These are phyloP conservation scores for Alternaria brassicicola DNA, from an alignment of 2,329 filamentous ascomycete species.

Conservation along the genomic window DNA sequence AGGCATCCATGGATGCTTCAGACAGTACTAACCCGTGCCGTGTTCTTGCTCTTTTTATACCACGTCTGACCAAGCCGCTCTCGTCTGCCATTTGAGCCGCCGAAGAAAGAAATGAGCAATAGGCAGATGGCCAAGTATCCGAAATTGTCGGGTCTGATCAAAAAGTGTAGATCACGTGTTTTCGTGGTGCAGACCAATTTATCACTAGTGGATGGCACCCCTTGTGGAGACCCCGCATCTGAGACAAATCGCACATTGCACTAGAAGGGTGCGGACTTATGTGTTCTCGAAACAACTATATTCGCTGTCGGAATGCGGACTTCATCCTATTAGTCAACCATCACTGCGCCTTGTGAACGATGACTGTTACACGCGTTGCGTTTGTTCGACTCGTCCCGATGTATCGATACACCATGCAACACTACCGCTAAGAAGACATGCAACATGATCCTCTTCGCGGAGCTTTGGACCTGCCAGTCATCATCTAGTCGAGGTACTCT, in stretches of 20 bases:
- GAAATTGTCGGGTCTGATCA: background rate
- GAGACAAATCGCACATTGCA: background rate
- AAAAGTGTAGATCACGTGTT: background rate
- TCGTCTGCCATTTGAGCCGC: background rate
- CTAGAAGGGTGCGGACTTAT: background rate
- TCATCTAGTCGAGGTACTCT: background rate
- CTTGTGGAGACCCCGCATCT: slow-evolving; percentile 15
- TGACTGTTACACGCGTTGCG: background rate
- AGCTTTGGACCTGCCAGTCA: background rate
- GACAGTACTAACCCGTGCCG: slow-evolving; percentile 1
- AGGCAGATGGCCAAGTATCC: background rate
- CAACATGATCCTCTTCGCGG: background rate
- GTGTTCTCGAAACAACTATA: background rate
- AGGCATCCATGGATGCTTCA: background rate
- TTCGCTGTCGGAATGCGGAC: too few relatives aligned
- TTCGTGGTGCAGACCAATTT: background rate
- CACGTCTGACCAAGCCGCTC: background rate
- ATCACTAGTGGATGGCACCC: background rate
- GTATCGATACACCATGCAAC: background rate
- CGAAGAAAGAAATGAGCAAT: background rate
- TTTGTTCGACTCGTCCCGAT: background rate
- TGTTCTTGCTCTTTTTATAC: slow-evolving; percentile 12
- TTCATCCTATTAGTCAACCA: background rate
- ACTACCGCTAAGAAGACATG: background rate
- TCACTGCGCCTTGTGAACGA: background rate